Conservation (phyloP, 73 alveolate species). For the Effrenium voratum region DNA sequence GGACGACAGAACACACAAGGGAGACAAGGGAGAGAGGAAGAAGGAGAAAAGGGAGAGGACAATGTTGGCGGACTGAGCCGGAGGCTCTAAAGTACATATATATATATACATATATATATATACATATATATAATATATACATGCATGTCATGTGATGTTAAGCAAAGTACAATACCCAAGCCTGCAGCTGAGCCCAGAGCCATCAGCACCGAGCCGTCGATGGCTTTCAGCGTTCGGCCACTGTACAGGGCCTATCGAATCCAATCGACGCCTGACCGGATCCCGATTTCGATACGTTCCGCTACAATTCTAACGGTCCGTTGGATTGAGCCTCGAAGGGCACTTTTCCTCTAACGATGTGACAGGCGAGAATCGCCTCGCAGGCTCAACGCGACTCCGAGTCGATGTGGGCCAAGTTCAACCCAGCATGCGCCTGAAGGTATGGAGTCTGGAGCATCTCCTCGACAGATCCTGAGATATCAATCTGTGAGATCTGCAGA, state of each 20-base stretch:
- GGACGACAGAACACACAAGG: too few relatives aligned
- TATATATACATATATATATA: too few relatives aligned
- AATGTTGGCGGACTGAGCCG: too few relatives aligned
- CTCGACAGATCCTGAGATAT: background rate
- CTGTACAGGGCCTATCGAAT: conserved; percentile 37
- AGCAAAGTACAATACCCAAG: background rate
- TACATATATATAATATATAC: too few relatives aligned
- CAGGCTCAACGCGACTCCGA: too few relatives aligned
- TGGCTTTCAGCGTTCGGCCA: conserved; percentile 60
- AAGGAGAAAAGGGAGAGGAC: too few relatives aligned
- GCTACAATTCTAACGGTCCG: too few relatives aligned
- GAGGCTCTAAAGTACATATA: too few relatives aligned
- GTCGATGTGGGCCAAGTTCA: too few relatives aligned
- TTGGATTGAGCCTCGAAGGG: conserved; percentile 79
- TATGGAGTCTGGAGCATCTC: conserved; percentile 74
- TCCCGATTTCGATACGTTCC: too few relatives aligned
- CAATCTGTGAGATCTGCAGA: background rate
- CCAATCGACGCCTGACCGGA: too few relatives aligned
- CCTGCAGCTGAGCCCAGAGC: background rate
- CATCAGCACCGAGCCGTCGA: conserved; percentile 79
- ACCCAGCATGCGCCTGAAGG: conserved; percentile 47
- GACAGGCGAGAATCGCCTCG: conserved; percentile 62
- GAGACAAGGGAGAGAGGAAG: too few relatives aligned
- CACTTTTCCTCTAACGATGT: conserved; percentile 61
- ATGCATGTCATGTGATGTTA: background rate